These are phyloP conservation scores for Ophiorrhiza pumila DNA, from an alignment of 257 asterid species.

Conservation along the genomic window DNA sequence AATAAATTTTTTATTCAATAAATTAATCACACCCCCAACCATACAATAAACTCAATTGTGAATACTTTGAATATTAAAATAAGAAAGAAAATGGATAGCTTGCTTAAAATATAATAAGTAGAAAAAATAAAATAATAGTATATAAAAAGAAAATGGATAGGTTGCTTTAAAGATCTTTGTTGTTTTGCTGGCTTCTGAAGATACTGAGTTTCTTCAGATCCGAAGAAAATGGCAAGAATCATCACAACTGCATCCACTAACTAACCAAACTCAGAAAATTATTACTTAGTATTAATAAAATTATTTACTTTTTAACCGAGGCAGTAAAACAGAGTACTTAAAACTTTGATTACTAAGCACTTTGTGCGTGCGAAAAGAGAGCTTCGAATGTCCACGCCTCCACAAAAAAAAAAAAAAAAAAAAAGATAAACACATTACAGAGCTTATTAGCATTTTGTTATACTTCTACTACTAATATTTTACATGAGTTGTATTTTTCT, in stretches of 20 bases:
- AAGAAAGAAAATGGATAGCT: too few relatives aligned
- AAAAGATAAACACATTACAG: neutral
- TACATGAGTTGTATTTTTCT: too few relatives aligned
- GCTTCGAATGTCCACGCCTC: neutral
- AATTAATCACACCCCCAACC: conserved; percentile 18
- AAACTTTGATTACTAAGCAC: neutral
- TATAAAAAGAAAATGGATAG: conserved; percentile 22
- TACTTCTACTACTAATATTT: too few relatives aligned
- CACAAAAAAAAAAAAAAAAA: neutral
- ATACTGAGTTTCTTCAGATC: conserved; percentile 76
- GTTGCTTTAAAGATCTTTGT: conserved; percentile 56
- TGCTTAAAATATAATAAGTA: neutral
- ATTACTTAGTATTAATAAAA: too few relatives aligned
- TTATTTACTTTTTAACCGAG: too few relatives aligned
- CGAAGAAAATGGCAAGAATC: conserved; percentile 66
- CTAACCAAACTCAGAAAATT: too few relatives aligned
- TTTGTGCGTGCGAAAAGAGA: neutral
- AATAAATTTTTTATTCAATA: conserved; percentile 41
- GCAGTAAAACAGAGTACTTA: neutral
- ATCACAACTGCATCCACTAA: conserved; percentile 18
- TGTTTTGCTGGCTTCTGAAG: conserved; percentile 58
- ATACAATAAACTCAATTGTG: conserved; percentile 10
- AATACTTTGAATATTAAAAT: too few relatives aligned
- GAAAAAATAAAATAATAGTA: neutral
- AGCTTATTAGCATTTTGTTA: neutral